These are phyloP conservation scores for Nephelium lappaceum DNA, from an alignment of 345 rosid genomes.

Conservation along the genomic window DNA sequence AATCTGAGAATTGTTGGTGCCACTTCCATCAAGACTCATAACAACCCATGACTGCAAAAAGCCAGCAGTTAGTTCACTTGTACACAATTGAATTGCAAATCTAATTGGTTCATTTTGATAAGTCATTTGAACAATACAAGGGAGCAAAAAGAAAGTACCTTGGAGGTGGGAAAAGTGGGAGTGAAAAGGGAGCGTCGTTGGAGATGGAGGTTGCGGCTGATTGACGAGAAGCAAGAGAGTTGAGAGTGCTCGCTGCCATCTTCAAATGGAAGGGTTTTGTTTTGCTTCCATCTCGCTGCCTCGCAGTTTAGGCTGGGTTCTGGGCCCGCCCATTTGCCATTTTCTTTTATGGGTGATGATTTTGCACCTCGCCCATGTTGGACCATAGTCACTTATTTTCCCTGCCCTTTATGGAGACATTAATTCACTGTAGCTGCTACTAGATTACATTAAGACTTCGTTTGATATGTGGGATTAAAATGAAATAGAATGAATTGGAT, in stretches of 20 bases:
- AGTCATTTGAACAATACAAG: background rate
- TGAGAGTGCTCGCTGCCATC: slow-evolving; percentile 52
- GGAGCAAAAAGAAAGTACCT: slow-evolving; percentile 37
- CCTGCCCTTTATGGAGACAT: no score
- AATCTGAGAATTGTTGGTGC: slow-evolving; percentile 34
- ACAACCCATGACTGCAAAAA: slow-evolving; percentile 47
- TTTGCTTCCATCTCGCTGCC: no score
- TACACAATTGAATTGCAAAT: background rate
- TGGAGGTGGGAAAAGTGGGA: slow-evolving; percentile 37
- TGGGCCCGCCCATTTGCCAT: no score
- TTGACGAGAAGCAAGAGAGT: slow-evolving; percentile 61
- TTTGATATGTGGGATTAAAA: no score
- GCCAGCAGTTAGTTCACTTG: slow-evolving; percentile 9
- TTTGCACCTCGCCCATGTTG: no score
- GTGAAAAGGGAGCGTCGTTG: slow-evolving; percentile 35
- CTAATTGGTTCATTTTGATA: background rate
- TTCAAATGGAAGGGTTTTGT: background rate
- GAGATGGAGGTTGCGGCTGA: slow-evolving; percentile 50
- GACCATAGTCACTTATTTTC: no score
- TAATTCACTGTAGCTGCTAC: no score
- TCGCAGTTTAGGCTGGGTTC: no score
- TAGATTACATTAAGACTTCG: no score
- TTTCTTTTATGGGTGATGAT: no score
- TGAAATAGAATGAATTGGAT: no score
- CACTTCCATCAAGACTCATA: slow-evolving; percentile 53